These are phyloP conservation scores for Plenodomus biglobosus DNA, from an alignment of 2,329 filamentous ascomycete species.

Conservation along the genomic window DNA sequence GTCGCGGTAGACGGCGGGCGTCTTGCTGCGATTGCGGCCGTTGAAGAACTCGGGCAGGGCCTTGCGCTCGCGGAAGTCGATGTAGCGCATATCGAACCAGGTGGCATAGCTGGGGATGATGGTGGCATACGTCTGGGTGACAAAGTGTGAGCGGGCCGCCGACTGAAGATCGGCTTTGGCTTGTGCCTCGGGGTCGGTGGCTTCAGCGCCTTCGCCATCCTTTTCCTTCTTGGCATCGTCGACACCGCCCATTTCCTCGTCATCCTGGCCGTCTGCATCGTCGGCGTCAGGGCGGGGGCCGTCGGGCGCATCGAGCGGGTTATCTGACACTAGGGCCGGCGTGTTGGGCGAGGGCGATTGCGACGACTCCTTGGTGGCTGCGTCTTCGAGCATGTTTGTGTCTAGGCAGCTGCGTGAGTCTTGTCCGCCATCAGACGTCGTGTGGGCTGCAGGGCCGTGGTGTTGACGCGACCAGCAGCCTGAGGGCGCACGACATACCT, in stretches of 20 bases:
- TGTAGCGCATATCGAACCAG: slow-evolving; percentile 97
- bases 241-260: slow-evolving; percentile 65
- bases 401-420: slow-evolving; percentile 48
- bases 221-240: slow-evolving; percentile 46
- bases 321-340: slow-evolving; percentile 60
- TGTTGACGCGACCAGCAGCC: too few relatives aligned
- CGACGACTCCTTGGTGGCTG: slow-evolving; percentile 47
- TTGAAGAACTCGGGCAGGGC: slow-evolving; percentile 98
- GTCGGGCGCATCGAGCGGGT: slow-evolving; percentile 68
- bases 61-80: slow-evolving; percentile 91
- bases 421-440: neutral
- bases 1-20: slow-evolving; percentile 94
- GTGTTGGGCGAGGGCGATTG: slow-evolving; percentile 61
- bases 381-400: slow-evolving; percentile 56
- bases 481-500: slow-evolving; percentile 29
- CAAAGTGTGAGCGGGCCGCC: slow-evolving; percentile 85
- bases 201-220: slow-evolving; percentile 32
- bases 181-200: slow-evolving; percentile 56
- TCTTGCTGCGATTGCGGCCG: slow-evolving; percentile 96
- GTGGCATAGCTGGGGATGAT: slow-evolving; percentile 96
- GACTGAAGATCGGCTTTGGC: slow-evolving; percentile 81
- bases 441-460: too few relatives aligned
- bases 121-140: slow-evolving; percentile 91
- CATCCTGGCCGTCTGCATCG: slow-evolving; percentile 62
- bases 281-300: slow-evolving; percentile 61